These are phyloP conservation scores for Aspergillus sp. DNA, from an alignment of 2,329 filamentous ascomycete genomes.

Conservation along the genomic window DNA sequence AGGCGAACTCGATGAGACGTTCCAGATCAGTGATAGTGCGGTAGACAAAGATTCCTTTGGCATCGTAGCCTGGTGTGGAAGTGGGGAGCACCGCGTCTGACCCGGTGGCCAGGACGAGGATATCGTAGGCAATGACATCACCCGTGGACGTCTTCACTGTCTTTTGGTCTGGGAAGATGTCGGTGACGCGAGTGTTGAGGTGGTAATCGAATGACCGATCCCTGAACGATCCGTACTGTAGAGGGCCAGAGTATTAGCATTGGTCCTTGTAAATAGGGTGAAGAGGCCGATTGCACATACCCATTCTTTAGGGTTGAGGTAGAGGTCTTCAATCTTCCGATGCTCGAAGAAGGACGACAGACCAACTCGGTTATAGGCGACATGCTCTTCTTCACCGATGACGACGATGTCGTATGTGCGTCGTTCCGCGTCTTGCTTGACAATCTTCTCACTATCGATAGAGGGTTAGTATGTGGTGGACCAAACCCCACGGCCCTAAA, in stretches of 20 bases:
- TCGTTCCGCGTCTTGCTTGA: slow-evolving; percentile 76
- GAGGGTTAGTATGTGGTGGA: neutral
- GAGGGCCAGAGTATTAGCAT: neutral
- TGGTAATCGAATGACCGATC: slow-evolving; percentile 71
- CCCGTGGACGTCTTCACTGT: slow-evolving; percentile 69
- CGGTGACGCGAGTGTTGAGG: slow-evolving; percentile 71
- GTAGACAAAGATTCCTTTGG: slow-evolving; percentile 84
- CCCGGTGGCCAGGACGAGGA: slow-evolving; percentile 80
- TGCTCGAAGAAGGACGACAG: slow-evolving; percentile 88
- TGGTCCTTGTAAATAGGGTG: neutral
- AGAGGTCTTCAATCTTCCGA: slow-evolving; percentile 80
- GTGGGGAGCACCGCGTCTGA: slow-evolving; percentile 75
- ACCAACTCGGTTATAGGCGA: slow-evolving; percentile 89
- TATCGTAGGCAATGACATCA: slow-evolving; percentile 70
- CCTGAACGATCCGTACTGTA: slow-evolving; percentile 64
- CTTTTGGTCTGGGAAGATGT: slow-evolving; percentile 64
- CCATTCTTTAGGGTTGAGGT: slow-evolving; percentile 82
- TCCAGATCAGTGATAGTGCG: slow-evolving; percentile 80
- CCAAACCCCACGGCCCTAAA: neutral
- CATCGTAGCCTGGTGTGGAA: slow-evolving; percentile 74
- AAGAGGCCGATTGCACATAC: slow-evolving; percentile 43
- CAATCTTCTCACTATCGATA: slow-evolving; percentile 70
- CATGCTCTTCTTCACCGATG: slow-evolving; percentile 81
- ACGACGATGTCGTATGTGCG: slow-evolving; percentile 79
- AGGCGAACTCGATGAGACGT: slow-evolving; percentile 71